Conservation (phyloP, 23 red algal species). For the Gracilariopsis chorda region DNA sequence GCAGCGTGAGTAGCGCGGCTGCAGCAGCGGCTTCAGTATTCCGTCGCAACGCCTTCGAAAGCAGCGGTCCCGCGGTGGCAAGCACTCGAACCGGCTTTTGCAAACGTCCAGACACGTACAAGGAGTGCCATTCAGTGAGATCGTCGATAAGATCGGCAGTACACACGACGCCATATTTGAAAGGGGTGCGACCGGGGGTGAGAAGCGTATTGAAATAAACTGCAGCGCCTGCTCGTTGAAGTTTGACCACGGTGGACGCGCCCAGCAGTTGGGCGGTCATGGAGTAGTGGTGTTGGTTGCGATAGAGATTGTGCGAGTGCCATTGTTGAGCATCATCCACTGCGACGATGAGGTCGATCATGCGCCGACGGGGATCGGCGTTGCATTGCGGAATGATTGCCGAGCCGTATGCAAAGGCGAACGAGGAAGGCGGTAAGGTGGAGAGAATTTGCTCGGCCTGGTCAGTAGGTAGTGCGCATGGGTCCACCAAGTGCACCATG, state of each 20-base stretch:
- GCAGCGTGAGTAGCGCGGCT: conserved; percentile 68
- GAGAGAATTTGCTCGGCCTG: conserved; percentile 41
- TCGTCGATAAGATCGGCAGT: conserved; percentile 57
- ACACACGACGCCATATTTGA: conserved; percentile 94
- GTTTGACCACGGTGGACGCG: background rate
- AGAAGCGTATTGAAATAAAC: conserved; percentile 90
- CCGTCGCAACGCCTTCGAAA: conserved; percentile 7
- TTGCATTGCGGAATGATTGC: conserved; percentile 75
- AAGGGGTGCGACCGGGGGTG: background rate
- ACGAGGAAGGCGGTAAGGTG: conserved; percentile 58
- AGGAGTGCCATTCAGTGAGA: conserved; percentile 68
- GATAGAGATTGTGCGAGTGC: conserved; percentile 75
- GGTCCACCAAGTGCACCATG: background rate
- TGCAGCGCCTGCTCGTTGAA: conserved; percentile 74
- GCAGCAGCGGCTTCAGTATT: conserved; percentile 54
- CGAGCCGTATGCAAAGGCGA: conserved; percentile 89
- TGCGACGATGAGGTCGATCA: conserved; percentile 86
- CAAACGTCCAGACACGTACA: conserved; percentile 89
- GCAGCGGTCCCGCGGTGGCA: conserved; percentile 14
- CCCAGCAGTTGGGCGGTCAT: conserved; percentile 35
- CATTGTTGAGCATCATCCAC: conserved; percentile 74
- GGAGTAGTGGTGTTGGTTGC: conserved; percentile 80
- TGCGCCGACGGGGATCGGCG: background rate
- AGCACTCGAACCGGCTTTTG: conserved; percentile 87
- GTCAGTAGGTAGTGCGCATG: background rate